A percentile compares a stretch with the other conserved stretches of the same genome.
Evolutionary conservation across 148 eudicot species (phyloP).

Genomic region (Chenopodium formosanum): DNA sequence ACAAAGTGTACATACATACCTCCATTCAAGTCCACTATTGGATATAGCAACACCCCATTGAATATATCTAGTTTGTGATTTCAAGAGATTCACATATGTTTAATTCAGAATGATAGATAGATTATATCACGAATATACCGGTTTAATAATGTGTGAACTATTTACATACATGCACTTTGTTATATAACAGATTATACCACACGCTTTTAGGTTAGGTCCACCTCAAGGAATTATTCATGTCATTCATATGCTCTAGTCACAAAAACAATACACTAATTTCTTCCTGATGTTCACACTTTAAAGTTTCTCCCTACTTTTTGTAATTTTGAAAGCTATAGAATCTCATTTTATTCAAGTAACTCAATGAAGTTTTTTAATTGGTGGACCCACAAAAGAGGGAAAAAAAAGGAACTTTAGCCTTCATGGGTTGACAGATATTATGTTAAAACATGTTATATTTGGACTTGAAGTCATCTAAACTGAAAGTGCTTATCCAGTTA

Average conservation of each 20-base stretch:
- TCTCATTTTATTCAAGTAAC: background rate
- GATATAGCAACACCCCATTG: no score
- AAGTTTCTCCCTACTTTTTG: background rate
- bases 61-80: no score
- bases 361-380: no score
- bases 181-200: background rate
- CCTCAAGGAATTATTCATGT: background rate
- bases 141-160: no score
- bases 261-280: background rate
- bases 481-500: constrained; percentile 28
- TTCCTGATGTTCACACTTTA: background rate
- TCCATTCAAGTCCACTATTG: no score
- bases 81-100: no score
- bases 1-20: no score
- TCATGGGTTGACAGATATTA: background rate
- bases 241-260: background rate
- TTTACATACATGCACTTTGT: no score
- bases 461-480: background rate
- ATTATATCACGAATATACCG: no score
- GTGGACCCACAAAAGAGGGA: background rate
- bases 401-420: background rate
- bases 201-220: background rate
- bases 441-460: constrained; percentile 3
- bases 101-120: no score
- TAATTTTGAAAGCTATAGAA: background rate